These are phyloP conservation scores for Venturia effusa DNA, from an alignment of 2,329 filamentous ascomycete genomes.

Conservation along the genomic window DNA sequence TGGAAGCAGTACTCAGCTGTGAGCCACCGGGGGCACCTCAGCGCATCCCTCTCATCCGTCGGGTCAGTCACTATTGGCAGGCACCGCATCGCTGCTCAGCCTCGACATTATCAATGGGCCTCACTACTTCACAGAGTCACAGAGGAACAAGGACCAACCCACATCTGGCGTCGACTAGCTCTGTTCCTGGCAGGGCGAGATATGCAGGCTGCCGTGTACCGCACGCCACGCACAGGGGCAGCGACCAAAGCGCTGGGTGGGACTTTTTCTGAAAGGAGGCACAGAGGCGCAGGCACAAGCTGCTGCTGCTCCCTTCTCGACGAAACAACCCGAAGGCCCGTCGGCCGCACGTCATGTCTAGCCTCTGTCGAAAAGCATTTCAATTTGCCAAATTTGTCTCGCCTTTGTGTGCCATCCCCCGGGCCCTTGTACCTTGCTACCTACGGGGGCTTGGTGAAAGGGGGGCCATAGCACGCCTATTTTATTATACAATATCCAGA, in stretches of 20 bases:
- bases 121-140: background rate
- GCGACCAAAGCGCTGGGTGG: background rate
- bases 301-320: background rate
- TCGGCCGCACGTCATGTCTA: constrained; percentile 9
- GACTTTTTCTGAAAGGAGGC: constrained; percentile 3
- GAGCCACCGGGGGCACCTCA: background rate
- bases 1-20: background rate
- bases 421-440: constrained; percentile 4
- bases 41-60: background rate
- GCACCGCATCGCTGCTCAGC: background rate
- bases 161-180: background rate
- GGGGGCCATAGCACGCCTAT: background rate
- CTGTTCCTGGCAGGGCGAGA: constrained; percentile 5
- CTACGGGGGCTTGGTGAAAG: constrained; percentile 3
- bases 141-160: constrained; percentile 1
- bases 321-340: constrained; percentile 6
- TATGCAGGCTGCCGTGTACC: constrained; percentile 7
- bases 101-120: background rate
- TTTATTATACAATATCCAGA: constrained; percentile 3
- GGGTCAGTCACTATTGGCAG: background rate
- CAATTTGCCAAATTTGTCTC: constrained; percentile 10
- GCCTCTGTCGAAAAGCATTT: constrained; percentile 9
- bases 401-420: constrained; percentile 7
- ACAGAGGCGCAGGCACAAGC: background rate
- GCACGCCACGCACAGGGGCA: background rate